phyloP scores from a whole-genome alignment of 2,329 filamentous ascomycete genomes.

The Bipolaris victoriae region DNA sequence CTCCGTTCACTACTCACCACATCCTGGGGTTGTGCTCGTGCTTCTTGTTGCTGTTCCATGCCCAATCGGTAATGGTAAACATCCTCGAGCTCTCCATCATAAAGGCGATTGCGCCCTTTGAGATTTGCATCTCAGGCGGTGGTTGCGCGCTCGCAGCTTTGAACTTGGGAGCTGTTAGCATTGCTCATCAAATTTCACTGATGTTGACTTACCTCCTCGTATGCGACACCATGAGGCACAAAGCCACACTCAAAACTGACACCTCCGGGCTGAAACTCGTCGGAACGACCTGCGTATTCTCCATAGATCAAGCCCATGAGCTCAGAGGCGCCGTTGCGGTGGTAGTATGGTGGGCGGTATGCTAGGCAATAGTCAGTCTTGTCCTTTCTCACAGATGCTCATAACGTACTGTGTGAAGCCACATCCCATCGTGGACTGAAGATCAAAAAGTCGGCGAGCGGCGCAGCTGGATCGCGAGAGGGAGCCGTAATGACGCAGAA shows the following conservation, averaged over 20 bases:
- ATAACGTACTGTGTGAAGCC: slow-evolving; percentile 55
- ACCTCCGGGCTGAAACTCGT: slow-evolving; percentile 66
- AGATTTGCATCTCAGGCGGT: slow-evolving; percentile 46
- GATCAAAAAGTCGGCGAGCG: slow-evolving; percentile 69
- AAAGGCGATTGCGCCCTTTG: slow-evolving; percentile 65
- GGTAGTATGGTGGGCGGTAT: slow-evolving; percentile 62
- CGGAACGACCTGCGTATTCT: slow-evolving; percentile 58
- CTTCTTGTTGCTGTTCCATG: slow-evolving; percentile 51
- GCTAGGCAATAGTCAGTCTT: slow-evolving; percentile 13
- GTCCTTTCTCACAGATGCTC: not conserved
- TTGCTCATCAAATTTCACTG: too few relatives aligned
- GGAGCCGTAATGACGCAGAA: slow-evolving; percentile 71
- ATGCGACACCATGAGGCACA: slow-evolving; percentile 68
- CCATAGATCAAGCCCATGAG: slow-evolving; percentile 70
- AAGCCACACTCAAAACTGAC: slow-evolving; percentile 72
- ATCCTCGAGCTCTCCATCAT: slow-evolving; percentile 64
- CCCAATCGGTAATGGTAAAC: slow-evolving; percentile 47
- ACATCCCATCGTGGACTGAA: slow-evolving; percentile 70
- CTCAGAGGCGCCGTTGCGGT: slow-evolving; percentile 69
- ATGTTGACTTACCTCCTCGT: slow-evolving; percentile 51
- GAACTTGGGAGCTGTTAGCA: slow-evolving; percentile 36
- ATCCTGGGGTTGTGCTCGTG: slow-evolving; percentile 55
- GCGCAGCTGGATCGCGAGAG: slow-evolving; percentile 64
- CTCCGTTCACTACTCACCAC: slow-evolving; percentile 49
- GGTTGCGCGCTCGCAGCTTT: slow-evolving; percentile 61